These are phyloP conservation scores for Aspergillus baeticus DNA, from an alignment of 495 filamentous ascomycete species.

Conservation along the genomic window DNA sequence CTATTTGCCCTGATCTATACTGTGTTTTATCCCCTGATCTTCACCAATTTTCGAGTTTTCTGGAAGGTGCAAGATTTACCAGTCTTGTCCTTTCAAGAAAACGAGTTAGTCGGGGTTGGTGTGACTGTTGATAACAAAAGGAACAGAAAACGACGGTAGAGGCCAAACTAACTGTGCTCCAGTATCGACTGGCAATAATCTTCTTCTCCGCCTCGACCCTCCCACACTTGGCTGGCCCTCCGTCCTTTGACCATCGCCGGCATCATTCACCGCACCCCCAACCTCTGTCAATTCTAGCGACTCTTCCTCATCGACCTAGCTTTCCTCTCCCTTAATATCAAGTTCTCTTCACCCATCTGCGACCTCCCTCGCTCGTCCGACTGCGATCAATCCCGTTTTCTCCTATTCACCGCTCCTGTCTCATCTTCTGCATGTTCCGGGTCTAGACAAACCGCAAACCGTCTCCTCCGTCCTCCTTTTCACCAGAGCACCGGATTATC, in stretches of 20 bases:
- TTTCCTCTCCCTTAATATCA: conserved; percentile 17
- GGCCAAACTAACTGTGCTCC: conserved; percentile 10
- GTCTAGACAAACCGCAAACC: conserved; percentile 9
- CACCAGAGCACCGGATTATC: conserved; percentile 9
- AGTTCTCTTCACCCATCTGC: conserved; percentile 16
- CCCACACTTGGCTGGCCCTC: conserved; percentile 22
- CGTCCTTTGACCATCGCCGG: conserved; percentile 17
- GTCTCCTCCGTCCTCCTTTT: conserved; percentile 5
- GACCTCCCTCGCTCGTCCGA: background rate
- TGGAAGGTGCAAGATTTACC: conserved; percentile 8
- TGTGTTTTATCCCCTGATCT: conserved; percentile 2
- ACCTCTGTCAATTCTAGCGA: conserved; percentile 16
- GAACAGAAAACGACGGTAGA: conserved; percentile 2
- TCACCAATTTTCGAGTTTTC: conserved; percentile 9
- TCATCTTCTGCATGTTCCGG: conserved; percentile 11
- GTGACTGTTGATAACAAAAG: conserved; percentile 7
- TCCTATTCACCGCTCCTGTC: conserved; percentile 18
- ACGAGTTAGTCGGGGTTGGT: conserved; percentile 1
- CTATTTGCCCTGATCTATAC: background rate
- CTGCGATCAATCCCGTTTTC: conserved; percentile 6
- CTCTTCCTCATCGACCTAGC: conserved; percentile 13
- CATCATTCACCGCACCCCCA: conserved; percentile 17
- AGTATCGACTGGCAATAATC: conserved; percentile 17
- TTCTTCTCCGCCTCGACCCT: conserved; percentile 20
- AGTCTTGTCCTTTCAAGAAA: conserved; percentile 10